phyloP scores from a whole-genome alignment of 1,284 basidiomycete species.

The Mrakiaceae sp. region DNA sequence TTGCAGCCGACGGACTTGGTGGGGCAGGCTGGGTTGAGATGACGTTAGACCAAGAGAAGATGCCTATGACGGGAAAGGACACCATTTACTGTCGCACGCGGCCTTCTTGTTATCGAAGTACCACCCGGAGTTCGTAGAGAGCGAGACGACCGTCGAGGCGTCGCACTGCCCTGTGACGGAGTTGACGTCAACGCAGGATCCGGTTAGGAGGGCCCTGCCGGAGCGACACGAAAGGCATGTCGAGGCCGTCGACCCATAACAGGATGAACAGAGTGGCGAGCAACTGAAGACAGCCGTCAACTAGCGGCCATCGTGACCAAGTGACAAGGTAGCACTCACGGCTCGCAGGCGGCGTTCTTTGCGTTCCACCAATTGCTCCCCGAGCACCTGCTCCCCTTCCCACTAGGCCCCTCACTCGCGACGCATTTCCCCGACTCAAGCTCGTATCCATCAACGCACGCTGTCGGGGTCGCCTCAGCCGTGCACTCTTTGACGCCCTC shows the following conservation, averaged over 20 bases:
- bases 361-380: slow-evolving; percentile 28
- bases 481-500: slow-evolving; percentile 31
- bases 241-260: background rate
- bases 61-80: background rate
- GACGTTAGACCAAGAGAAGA: background rate
- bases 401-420: slow-evolving; percentile 9
- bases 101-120: slow-evolving; percentile 30
- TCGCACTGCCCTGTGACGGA: slow-evolving; percentile 33
- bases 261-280: slow-evolving; percentile 8
- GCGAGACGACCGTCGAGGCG: slow-evolving; percentile 12
- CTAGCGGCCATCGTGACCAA: background rate
- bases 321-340: slow-evolving; percentile 20
- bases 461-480: slow-evolving; percentile 22
- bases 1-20: slow-evolving; percentile 31
- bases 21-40: slow-evolving; percentile 30
- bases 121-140: slow-evolving; percentile 26
- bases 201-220: slow-evolving; percentile 24
- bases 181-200: slow-evolving; percentile 33
- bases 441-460: slow-evolving; percentile 26
- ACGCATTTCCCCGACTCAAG: slow-evolving; percentile 11
- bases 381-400: slow-evolving; percentile 11
- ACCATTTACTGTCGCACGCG: slow-evolving; percentile 36
- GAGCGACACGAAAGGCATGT: slow-evolving; percentile 4
- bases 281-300: background rate
- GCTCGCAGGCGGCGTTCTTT: slow-evolving; percentile 22